Percentiles rank a stretch among this genome's conserved stretches.
Evolutionary conservation across 306 rosid genomes (phyloP).

Genomic region (Acacia crassicarpa): DNA sequence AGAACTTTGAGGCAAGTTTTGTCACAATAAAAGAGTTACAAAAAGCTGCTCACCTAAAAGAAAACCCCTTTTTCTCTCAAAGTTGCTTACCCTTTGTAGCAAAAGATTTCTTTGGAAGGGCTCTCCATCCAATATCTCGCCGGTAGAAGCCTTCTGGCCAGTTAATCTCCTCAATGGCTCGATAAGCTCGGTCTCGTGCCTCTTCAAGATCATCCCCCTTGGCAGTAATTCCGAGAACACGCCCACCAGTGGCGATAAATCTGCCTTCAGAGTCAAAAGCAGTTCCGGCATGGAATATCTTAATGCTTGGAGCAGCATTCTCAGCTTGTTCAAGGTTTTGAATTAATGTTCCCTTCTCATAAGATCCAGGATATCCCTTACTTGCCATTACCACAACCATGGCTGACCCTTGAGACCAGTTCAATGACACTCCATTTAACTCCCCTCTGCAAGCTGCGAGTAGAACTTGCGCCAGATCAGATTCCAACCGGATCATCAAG

Average conservation of each 20-base stretch:
- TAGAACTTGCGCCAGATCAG: slow-evolving; percentile 85
- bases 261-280: slow-evolving; percentile 68
- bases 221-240: slow-evolving; percentile 93
- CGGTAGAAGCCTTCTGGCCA: slow-evolving; percentile 95
- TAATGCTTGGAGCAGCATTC: slow-evolving; percentile 64
- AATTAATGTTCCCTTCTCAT: slow-evolving; percentile 87
- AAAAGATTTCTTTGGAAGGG: slow-evolving; percentile 26
- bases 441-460: slow-evolving; percentile 94
- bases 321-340: slow-evolving; percentile 80
- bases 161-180: slow-evolving; percentile 61
- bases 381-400: slow-evolving; percentile 99
- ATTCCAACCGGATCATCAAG: slow-evolving; percentile 88
- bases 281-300: slow-evolving; percentile 96
- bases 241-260: slow-evolving; percentile 81
- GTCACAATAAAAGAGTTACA: not conserved
- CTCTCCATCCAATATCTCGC: slow-evolving; percentile 95
- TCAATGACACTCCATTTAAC: slow-evolving; percentile 67
- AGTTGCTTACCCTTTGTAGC: slow-evolving; percentile 29
- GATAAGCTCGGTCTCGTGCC: slow-evolving; percentile 73
- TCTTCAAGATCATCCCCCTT: slow-evolving; percentile 82
- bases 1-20: not conserved
- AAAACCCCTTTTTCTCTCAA: not conserved
- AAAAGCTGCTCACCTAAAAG: slow-evolving; percentile 18
- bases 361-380: slow-evolving; percentile 84
- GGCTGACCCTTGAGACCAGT: slow-evolving; percentile 91